phyloP scores from a whole-genome alignment of 2,329 filamentous ascomycete genomes.

The Phialemonium atrogriseum region DNA sequence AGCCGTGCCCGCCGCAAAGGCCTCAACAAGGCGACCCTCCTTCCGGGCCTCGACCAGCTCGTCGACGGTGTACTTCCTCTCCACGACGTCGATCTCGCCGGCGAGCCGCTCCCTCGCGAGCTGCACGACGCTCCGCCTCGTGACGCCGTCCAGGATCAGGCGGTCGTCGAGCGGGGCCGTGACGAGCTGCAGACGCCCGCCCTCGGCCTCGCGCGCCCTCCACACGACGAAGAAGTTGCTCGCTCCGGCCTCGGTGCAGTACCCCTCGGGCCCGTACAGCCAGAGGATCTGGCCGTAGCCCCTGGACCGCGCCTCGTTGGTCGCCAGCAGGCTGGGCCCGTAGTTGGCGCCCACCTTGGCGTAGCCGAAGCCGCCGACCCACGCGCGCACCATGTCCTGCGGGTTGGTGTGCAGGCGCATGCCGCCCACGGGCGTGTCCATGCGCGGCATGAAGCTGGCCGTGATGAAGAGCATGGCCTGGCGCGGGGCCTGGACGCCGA shows the following conservation, averaged over 20 bases:
- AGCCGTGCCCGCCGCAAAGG: slow-evolving; percentile 82
- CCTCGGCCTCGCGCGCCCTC: slow-evolving; percentile 53
- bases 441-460: slow-evolving; percentile 50
- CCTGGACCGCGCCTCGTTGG: slow-evolving; percentile 59
- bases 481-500: slow-evolving; percentile 72
- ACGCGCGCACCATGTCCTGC: slow-evolving; percentile 80
- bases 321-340: slow-evolving; percentile 72
- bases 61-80: slow-evolving; percentile 73
- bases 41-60: slow-evolving; percentile 64
- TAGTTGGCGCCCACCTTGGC: slow-evolving; percentile 94
- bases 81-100: slow-evolving; percentile 60
- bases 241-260: slow-evolving; percentile 85
- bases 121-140: slow-evolving; percentile 71
- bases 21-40: slow-evolving; percentile 73
- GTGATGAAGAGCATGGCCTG: slow-evolving; percentile 89
- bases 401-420: slow-evolving; percentile 71
- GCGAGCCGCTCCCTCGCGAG: slow-evolving; percentile 57
- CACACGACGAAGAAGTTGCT: slow-evolving; percentile 88
- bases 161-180: slow-evolving; percentile 78
- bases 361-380: slow-evolving; percentile 88
- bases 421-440: slow-evolving; percentile 44
- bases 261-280: slow-evolving; percentile 71
- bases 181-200: slow-evolving; percentile 58
- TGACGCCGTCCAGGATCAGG: slow-evolving; percentile 82
- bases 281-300: slow-evolving; percentile 92